Evolutionary conservation across 441 rosid species (phyloP).

Genomic region (Dalechampia spathulata): DNA sequence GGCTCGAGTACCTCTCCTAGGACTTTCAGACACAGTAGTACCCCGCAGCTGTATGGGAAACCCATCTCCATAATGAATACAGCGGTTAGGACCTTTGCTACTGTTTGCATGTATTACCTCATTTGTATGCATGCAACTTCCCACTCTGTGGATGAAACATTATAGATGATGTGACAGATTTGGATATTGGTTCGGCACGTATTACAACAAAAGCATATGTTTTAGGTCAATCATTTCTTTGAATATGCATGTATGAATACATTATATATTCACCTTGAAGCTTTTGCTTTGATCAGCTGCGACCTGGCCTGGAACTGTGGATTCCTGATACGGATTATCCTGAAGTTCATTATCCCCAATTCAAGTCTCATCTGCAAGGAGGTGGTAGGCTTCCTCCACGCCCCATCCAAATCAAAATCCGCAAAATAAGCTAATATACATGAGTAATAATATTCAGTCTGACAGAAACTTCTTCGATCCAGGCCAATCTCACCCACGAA

Average conservation of each 20-base stretch:
- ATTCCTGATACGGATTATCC: constrained; percentile 34
- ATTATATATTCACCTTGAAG: constrained; percentile 8
- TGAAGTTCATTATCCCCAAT: constrained; percentile 36
- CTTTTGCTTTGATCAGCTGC: constrained; percentile 7
- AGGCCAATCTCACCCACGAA: constrained; percentile 63
- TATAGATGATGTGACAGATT: constrained; percentile 7
- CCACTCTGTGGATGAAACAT: constrained; percentile 60
- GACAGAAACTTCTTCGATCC: constrained; percentile 37
- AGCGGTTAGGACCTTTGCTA: background rate
- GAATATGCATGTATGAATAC: no score
- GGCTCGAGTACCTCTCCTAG: background rate
- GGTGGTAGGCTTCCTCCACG: constrained; percentile 27
- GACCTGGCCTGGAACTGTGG: constrained; percentile 14
- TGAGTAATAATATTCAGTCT: constrained; percentile 32
- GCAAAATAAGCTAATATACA: constrained; percentile 50
- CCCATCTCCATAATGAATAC: constrained; percentile 8
- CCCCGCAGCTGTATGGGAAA: constrained; percentile 12
- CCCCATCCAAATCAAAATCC: constrained; percentile 68
- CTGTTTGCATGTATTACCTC: background rate
- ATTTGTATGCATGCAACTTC: constrained; percentile 34
- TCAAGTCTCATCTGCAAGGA: background rate
- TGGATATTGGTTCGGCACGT: constrained; percentile 16
- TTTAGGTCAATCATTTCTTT: no score
- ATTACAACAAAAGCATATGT: no score
- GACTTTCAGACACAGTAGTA: background rate